Evolutionary conservation across 768 basidiomycete genomes (phyloP), one percentile per base, ranked within the genome.

Genomic region (Leucocoprinus leucothites): DNA sequence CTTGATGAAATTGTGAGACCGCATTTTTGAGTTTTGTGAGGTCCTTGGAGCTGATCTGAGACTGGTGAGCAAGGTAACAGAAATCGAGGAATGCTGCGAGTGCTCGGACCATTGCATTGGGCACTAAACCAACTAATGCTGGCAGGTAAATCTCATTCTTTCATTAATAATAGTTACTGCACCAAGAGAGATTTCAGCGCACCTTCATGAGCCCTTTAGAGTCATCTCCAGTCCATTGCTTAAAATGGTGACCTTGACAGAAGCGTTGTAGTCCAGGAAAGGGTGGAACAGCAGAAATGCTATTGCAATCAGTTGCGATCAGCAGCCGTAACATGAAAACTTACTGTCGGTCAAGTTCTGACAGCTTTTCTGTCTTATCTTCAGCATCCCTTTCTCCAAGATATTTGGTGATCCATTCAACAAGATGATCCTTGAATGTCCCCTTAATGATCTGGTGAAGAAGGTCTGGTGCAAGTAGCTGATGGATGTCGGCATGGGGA

Each of bases 341-440:
- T 42, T 44, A 58, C 57, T 53, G 8, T 5, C 42, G 36, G 21
- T 56, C 53, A 3, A 57, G 53, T 21, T 54, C 52, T 19, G 26
- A 40, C 13, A 58, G 19, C 1, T 52, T 38, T 19, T 36, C 43
- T 13, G n/a, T 31, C 28, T 22, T 44, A 19, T 25, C 9, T 21
- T 40, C 13, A 4, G 11, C 35, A 36, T 41, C 19, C 11, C 19
- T 16, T 14, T 41, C 19, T 11, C 41, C 22, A 1, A 78, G 50
- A 50, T 74, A 76, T 5, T 68, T 57, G 1, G 53, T 45, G 0
- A 71, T 64, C 75, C 74, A 77, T 1, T 38, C 36, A 1, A 76
- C 71, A 1, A 76, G 60, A 48, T 76, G 75, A 40, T 75, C 76
- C 54, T 75, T 76, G 61, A 75, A 77, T 1, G 61, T 67, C 2